Conservation (phyloP, 495 filamentous ascomycete genomes). For the Hyaloscypha hepaticicola region DNA sequence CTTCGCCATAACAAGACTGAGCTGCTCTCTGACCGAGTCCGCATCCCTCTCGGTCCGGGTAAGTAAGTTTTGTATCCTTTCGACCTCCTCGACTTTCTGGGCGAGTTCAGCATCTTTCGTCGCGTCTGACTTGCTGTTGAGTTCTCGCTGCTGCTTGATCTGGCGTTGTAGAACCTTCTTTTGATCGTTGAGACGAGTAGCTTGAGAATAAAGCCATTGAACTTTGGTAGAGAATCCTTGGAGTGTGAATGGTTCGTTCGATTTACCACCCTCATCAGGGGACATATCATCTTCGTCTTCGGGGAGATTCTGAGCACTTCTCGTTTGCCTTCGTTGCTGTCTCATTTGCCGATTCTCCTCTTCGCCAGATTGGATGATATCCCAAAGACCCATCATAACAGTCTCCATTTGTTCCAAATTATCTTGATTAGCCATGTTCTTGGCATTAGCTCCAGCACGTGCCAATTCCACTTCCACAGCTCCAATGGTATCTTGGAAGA, state of each 20-base stretch:
- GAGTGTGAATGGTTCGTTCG: constrained; percentile 62
- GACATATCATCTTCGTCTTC: constrained; percentile 45
- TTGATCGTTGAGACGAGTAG: constrained; percentile 71
- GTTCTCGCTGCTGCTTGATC: constrained; percentile 87
- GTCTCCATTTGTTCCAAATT: constrained; percentile 53
- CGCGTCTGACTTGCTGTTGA: constrained; percentile 65
- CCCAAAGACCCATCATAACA: constrained; percentile 68
- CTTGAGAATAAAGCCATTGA: constrained; percentile 66
- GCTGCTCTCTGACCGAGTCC: constrained; percentile 42
- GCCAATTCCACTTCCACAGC: constrained; percentile 37
- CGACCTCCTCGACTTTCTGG: constrained; percentile 51
- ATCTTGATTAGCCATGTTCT: constrained; percentile 36
- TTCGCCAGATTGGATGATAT: constrained; percentile 63
- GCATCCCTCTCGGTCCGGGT: constrained; percentile 49
- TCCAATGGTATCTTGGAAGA: constrained; percentile 47
- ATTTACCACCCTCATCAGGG: constrained; percentile 48
- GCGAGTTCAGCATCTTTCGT: constrained; percentile 59
- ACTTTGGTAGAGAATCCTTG: constrained; percentile 71
- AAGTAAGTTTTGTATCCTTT: constrained; percentile 49
- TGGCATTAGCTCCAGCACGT: constrained; percentile 17
- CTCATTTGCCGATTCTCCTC: constrained; percentile 56
- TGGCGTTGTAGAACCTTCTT: constrained; percentile 82
- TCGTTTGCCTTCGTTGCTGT: constrained; percentile 44
- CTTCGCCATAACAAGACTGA: constrained; percentile 52
- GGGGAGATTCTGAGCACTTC: constrained; percentile 41